Percentiles rank a stretch among this genome's conserved stretches.
phyloP scores from a whole-genome alignment of 345 rosid species.

The Rhodomyrtus tomentosa region DNA sequence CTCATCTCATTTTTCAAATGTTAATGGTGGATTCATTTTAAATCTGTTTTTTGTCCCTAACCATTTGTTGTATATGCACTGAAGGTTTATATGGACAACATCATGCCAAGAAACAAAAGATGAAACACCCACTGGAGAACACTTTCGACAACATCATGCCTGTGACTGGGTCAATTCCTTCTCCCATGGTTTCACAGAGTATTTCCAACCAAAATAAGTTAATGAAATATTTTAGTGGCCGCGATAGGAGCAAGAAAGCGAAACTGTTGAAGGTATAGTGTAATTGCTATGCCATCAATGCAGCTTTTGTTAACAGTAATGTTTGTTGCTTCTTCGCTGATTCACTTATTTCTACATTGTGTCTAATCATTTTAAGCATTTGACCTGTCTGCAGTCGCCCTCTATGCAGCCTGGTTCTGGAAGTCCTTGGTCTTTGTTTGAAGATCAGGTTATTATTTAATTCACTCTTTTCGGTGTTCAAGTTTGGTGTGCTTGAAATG shows the following conservation, averaged over 20 bases:
- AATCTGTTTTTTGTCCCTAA: not conserved
- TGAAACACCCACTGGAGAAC: constrained; percentile 53
- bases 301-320: not conserved
- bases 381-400: constrained; percentile 38
- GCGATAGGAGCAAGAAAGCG: constrained; percentile 67
- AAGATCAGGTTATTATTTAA: constrained; percentile 70
- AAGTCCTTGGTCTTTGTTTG: constrained; percentile 90
- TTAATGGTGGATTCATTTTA: constrained; percentile 4
- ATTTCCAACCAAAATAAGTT: constrained; percentile 76
- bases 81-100: constrained; percentile 68
- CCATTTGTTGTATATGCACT: constrained; percentile 12
- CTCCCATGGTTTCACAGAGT: constrained; percentile 84
- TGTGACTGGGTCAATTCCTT: constrained; percentile 54
- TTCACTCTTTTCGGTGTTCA: constrained; percentile 8
- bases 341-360: not conserved
- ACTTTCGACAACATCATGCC: constrained; percentile 48
- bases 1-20: not conserved
- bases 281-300: constrained; percentile 5
- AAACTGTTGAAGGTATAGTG: constrained; percentile 63
- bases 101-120: constrained; percentile 65
- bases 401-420: constrained; percentile 73
- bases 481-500: constrained; percentile 3
- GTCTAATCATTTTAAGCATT: not conserved
- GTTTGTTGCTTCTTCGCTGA: not conserved
- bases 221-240: constrained; percentile 59